These are phyloP conservation scores for Alternaria hordeiaustralica DNA, from an alignment of 2,329 filamentous ascomycete species.

Conservation along the genomic window DNA sequence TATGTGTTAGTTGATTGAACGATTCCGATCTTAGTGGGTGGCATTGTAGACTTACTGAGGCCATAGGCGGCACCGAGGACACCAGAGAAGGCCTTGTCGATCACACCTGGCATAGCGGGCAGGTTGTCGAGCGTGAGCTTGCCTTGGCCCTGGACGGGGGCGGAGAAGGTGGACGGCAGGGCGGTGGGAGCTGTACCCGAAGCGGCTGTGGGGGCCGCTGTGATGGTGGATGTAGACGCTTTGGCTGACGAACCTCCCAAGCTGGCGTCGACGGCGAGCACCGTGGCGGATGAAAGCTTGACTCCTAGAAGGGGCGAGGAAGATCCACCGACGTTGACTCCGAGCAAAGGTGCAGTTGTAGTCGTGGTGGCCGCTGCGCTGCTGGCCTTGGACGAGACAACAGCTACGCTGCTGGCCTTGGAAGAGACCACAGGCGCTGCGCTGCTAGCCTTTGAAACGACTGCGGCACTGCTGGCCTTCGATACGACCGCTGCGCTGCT, in stretches of 20 bases:
- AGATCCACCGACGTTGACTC: neutral
- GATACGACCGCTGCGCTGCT: neutral
- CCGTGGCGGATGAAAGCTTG: neutral
- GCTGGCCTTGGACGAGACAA: neutral
- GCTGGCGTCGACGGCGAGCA: neutral
- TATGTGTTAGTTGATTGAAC: neutral
- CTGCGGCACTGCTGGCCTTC: neutral
- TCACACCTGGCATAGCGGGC: neutral
- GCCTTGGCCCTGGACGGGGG: neutral
- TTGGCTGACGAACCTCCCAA: neutral
- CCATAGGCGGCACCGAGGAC: neutral
- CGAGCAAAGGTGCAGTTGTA: neutral
- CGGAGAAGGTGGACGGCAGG: neutral
- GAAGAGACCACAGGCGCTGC: too few relatives aligned
- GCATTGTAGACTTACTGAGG: neutral
- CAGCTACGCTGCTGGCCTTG: neutral
- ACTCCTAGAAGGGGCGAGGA: neutral
- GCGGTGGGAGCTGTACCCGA: neutral
- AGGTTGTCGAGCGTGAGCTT: neutral
- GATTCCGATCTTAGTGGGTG: too few relatives aligned
- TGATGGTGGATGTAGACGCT: neutral
- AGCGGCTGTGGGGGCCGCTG: neutral
- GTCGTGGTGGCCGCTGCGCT: neutral
- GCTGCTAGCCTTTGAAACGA: neutral
- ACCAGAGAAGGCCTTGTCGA: neutral